Conservation (phyloP, 768 basidiomycete species). For the Xerocomellus chrysenteron region DNA sequence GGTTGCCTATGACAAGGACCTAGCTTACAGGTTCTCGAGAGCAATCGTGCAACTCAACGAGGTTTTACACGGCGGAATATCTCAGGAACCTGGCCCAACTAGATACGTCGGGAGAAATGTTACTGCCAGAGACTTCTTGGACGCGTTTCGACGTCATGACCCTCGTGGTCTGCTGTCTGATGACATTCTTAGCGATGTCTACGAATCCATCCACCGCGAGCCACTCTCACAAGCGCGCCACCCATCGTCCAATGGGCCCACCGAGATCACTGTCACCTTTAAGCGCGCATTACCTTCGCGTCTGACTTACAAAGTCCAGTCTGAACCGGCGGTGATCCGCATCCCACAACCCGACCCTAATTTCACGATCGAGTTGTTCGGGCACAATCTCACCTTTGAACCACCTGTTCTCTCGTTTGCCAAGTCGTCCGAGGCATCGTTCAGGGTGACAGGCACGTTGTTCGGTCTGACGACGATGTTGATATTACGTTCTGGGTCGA, state of each 20-base stretch:
- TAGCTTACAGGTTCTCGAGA: slow-evolving; percentile 72
- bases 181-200: slow-evolving; percentile 74
- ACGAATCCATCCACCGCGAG: slow-evolving; percentile 72
- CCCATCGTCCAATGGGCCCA: slow-evolving; percentile 37
- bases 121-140: slow-evolving; percentile 74
- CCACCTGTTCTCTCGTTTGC: slow-evolving; percentile 80
- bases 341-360: slow-evolving; percentile 84
- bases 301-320: slow-evolving; percentile 85
- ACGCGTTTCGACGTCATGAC: slow-evolving; percentile 81
- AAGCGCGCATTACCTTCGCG: slow-evolving; percentile 74
- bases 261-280: slow-evolving; percentile 61
- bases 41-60: slow-evolving; percentile 89
- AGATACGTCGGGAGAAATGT: slow-evolving; percentile 58
- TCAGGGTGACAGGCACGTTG: slow-evolving; percentile 84
- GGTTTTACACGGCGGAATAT: slow-evolving; percentile 73
- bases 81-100: slow-evolving; percentile 57
- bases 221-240: slow-evolving; percentile 68
- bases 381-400: slow-evolving; percentile 87
- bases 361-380: slow-evolving; percentile 79
- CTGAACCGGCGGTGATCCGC: slow-evolving; percentile 82
- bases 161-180: slow-evolving; percentile 67
- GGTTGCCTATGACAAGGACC: slow-evolving; percentile 80
- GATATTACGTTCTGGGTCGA: slow-evolving; percentile 79
- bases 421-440: slow-evolving; percentile 78
- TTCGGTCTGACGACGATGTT: slow-evolving; percentile 82